A percentile compares a stretch with the other conserved stretches of the same genome.
These are phyloP conservation scores for Fraxinus angustifolia DNA, from an alignment of 305 asterid species.

Conservation along the genomic window DNA sequence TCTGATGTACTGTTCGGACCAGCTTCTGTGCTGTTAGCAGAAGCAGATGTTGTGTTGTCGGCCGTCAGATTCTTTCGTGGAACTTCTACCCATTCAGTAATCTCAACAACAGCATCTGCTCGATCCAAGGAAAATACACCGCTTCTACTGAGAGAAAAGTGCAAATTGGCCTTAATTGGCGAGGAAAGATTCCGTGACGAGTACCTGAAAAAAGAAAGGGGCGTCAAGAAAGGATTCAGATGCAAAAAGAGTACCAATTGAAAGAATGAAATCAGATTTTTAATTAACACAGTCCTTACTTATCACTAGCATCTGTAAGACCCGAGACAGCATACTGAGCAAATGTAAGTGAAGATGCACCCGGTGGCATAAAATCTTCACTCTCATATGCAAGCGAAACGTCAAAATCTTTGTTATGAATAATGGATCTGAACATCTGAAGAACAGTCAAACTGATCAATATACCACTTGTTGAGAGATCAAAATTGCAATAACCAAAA, in stretches of 20 bases:
- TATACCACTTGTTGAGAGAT: constrained; percentile 13
- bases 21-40: constrained; percentile 55
- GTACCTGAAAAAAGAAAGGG: constrained; percentile 51
- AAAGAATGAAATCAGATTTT: constrained; percentile 17
- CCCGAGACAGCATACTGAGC: constrained; percentile 79
- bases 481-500: constrained; percentile 16
- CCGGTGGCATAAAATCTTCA: constrained; percentile 72
- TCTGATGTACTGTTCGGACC: constrained; percentile 46
- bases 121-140: constrained; percentile 82
- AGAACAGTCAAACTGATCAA: constrained; percentile 19
- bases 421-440: constrained; percentile 89
- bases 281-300: constrained; percentile 42
- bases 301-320: constrained; percentile 78
- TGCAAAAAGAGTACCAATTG: constrained; percentile 13
- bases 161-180: constrained; percentile 89
- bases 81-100: constrained; percentile 97
- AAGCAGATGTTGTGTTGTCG: constrained; percentile 70
- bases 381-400: constrained; percentile 88
- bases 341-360: constrained; percentile 61
- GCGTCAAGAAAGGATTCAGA: constrained; percentile 10
- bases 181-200: constrained; percentile 84
- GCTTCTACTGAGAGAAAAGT: constrained; percentile 95
- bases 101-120: constrained; percentile 88
- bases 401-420: constrained; percentile 85
- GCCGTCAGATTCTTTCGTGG: constrained; percentile 76